A percentile compares a stretch with the other conserved stretches of the same genome.
These are phyloP conservation scores for Leccinum fibrillosum DNA, from an alignment of 768 basidiomycete genomes.

Conservation along the genomic window DNA sequence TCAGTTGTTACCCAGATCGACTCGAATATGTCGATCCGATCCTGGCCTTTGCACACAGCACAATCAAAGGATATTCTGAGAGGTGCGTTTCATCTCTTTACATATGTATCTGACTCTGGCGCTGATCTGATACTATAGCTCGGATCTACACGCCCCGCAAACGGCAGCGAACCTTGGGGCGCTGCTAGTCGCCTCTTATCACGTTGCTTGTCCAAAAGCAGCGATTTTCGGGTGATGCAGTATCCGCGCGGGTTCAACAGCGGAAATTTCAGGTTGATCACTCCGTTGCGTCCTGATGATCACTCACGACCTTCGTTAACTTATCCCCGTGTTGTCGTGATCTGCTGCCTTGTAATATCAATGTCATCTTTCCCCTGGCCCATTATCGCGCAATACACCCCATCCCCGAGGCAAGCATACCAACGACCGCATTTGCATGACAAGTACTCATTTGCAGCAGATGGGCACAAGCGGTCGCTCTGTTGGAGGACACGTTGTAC, in stretches of 20 bases:
- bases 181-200: too few relatives aligned
- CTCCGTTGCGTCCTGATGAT: conserved; percentile 13
- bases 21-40: conserved; percentile 98
- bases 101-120: not conserved
- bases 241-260: conserved; percentile 7
- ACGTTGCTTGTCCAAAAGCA: conserved; percentile 7
- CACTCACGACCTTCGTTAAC: conserved; percentile 16
- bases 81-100: conserved; percentile 45
- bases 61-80: conserved; percentile 79
- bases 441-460: conserved; percentile 37
- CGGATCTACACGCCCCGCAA: conserved; percentile 87
- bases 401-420: conserved; percentile 23
- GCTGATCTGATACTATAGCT: conserved; percentile 37
- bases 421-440: not conserved
- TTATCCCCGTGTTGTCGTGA: conserved; percentile 14
- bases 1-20: conserved; percentile 96
- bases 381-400: conserved; percentile 20
- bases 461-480: conserved; percentile 78
- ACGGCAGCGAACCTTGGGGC: conserved; percentile 73
- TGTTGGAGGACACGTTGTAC: conserved; percentile 58
- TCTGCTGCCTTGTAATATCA: conserved; percentile 3
- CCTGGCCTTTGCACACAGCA: conserved; percentile 84
- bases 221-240: not conserved
- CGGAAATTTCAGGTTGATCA: not conserved
- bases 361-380: conserved; percentile 13